Percentiles rank a stretch among this genome's conserved stretches.
Conservation (phyloP, 2,329 filamentous ascomycete genomes). For the Pestalotiopsis fici region DNA sequence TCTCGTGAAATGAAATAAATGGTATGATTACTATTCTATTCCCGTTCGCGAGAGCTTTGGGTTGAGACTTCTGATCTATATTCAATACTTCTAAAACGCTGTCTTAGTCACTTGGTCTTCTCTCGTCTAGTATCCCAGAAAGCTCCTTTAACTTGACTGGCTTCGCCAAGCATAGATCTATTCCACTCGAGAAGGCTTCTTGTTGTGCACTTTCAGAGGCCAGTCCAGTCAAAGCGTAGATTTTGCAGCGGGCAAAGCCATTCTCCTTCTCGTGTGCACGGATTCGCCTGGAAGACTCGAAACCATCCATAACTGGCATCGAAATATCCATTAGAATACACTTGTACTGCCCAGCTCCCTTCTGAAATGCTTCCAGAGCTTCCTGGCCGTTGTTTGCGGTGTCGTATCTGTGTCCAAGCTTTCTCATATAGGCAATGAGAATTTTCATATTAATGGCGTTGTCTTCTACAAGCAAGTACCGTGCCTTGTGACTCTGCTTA, state of each 20-base stretch:
- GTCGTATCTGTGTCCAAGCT: slow-evolving; percentile 28
- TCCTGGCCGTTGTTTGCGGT: slow-evolving; percentile 38
- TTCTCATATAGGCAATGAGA: slow-evolving; percentile 28
- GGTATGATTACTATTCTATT: too few relatives aligned
- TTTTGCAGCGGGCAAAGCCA: slow-evolving; percentile 34
- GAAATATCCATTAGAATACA: slow-evolving; percentile 29
- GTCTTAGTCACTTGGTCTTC: too few relatives aligned
- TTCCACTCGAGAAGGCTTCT: slow-evolving; percentile 45
- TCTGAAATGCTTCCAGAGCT: slow-evolving; percentile 34
- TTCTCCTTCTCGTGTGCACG: slow-evolving; percentile 39
- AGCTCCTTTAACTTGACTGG: slow-evolving; percentile 41
- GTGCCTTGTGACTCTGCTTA: background rate
- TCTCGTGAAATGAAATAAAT: too few relatives aligned
- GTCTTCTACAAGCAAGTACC: slow-evolving; percentile 40
- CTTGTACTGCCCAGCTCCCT: slow-evolving; percentile 4
- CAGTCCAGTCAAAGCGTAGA: slow-evolving; percentile 47
- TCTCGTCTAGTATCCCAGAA: background rate
- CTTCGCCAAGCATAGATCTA: slow-evolving; percentile 49
- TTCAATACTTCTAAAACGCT: too few relatives aligned
- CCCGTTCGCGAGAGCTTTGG: too few relatives aligned
- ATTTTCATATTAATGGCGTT: slow-evolving; percentile 39
- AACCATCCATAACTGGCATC: slow-evolving; percentile 48
- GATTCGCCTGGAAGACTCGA: slow-evolving; percentile 39
- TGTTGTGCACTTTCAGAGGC: slow-evolving; percentile 43
- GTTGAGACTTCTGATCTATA: too few relatives aligned